Conservation (phyloP, 1,284 basidiomycete genomes). For the Apiotrichum akiyoshidainum region DNA sequence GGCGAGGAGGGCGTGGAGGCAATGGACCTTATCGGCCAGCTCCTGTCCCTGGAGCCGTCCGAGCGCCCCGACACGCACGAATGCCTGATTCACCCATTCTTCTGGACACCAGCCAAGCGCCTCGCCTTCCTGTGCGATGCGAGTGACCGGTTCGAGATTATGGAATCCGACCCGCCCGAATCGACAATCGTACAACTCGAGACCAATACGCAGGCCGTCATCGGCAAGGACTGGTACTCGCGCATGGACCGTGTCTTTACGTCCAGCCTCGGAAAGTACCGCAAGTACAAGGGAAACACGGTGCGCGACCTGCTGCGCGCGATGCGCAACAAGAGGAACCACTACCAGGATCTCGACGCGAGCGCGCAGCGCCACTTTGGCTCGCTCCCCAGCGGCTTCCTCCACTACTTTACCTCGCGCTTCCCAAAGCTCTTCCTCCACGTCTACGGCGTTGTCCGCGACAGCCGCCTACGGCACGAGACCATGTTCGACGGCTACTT, state of each 20-base stretch:
- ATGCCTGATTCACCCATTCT: slow-evolving; percentile 89
- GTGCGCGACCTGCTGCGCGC: slow-evolving; percentile 91
- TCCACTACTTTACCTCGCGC: slow-evolving; percentile 87
- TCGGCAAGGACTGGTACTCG: slow-evolving; percentile 82
- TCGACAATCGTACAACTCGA: slow-evolving; percentile 73
- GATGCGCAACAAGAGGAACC: slow-evolving; percentile 97
- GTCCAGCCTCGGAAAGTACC: slow-evolving; percentile 91
- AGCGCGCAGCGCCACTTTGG: slow-evolving; percentile 83
- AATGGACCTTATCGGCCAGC: slow-evolving; percentile 67
- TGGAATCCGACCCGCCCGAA: slow-evolving; percentile 87
- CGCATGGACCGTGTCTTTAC: slow-evolving; percentile 84
- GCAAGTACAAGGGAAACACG: slow-evolving; percentile 87
- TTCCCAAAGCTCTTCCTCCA: slow-evolving; percentile 89
- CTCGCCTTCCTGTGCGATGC: slow-evolving; percentile 93
- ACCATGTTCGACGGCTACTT: slow-evolving; percentile 84
- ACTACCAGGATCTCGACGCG: slow-evolving; percentile 86
- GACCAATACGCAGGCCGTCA: slow-evolving; percentile 62
- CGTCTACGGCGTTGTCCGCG: slow-evolving; percentile 72
- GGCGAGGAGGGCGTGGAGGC: slow-evolving; percentile 90
- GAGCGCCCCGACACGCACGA: slow-evolving; percentile 80
- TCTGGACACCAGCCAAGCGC: slow-evolving; percentile 85
- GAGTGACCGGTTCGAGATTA: slow-evolving; percentile 95
- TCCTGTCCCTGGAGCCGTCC: slow-evolving; percentile 72
- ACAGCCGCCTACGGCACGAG: slow-evolving; percentile 66
- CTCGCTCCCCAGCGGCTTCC: slow-evolving; percentile 84